Conservation (phyloP, 305 asterid genomes). For the Vinca major region DNA sequence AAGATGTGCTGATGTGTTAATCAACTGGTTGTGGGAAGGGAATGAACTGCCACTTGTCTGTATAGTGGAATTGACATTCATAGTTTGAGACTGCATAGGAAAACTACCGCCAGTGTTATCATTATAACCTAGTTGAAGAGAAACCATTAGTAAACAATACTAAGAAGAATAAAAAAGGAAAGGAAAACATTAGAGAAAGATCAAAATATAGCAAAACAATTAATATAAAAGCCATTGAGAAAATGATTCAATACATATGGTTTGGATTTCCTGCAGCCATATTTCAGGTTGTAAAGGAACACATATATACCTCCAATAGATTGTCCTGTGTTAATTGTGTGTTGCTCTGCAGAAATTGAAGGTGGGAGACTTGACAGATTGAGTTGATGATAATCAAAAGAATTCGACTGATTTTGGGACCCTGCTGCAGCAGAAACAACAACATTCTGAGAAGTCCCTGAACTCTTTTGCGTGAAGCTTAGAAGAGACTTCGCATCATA, state of each 20-base stretch:
- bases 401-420: conserved; percentile 38
- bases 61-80: conserved; percentile 41
- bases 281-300: background rate
- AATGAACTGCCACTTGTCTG: conserved; percentile 40
- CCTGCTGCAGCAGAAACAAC: conserved; percentile 17
- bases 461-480: conserved; percentile 42
- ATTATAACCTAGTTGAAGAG: conserved; percentile 42
- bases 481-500: conserved; percentile 43
- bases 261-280: background rate
- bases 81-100: conserved; percentile 37
- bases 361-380: conserved; percentile 46
- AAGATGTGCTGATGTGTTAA: conserved; percentile 37
- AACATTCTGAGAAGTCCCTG: conserved; percentile 38
- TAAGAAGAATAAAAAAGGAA: background rate
- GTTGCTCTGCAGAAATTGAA: conserved; percentile 47
- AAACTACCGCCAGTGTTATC: conserved; percentile 40
- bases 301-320: conserved; percentile 51
- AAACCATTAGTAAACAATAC: conserved; percentile 4
- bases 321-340: conserved; percentile 42
- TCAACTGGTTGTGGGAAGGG: conserved; percentile 39
- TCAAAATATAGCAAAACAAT: background rate
- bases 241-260: background rate
- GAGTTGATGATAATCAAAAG: conserved; percentile 40
- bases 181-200: background rate
- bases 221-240: background rate